Evolutionary conservation across 1,284 basidiomycete genomes (phyloP), one percentile per base, ranked within the genome.

Genomic region (Cystobasidium pallidum): DNA sequence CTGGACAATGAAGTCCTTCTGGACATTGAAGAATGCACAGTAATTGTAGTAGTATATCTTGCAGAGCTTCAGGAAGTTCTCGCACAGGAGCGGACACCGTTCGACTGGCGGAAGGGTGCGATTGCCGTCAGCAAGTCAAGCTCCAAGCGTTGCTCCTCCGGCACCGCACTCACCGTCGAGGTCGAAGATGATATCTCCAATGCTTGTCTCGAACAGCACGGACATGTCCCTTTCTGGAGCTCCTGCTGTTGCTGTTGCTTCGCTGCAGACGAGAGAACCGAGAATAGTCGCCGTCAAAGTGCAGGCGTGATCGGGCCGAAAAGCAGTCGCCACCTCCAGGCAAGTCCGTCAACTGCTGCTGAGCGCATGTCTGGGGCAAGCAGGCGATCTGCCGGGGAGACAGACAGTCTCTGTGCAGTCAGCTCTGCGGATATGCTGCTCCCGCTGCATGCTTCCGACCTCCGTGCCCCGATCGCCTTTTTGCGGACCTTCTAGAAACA

Each of bases 1-100:
- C 82, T 99, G 95, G 15, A 94, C 94, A 66, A 99, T 86, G 77
- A 99, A 99, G 80, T 97, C 91, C 81, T 94, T 95, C 43, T 94
- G 93, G 8, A 99, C 94, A 82, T 97, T 96, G 85, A 96, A 96
- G 84, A 99, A 98, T 0, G 92, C 91, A 80, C 93, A 91, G 75
- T 96, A 83, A 80, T 93, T 94, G 84, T 96, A 98, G 81, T 95
- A 95, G 81, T 97, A 96, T 74, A 91, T 85, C 83, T 95, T 95
- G 83, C 94, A 97, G 66, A 99, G 85, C 81, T 99, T 98, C 75
- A 99, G 86, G 80, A 98, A 98, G 85, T 98, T 99, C 81, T 91
- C 87, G 82, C 90, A 93, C 41, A 89, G 91, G 79, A 86, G 88
- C 0, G 95, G 95, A 80, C 94, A 97, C 49, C 84, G 83, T 13